phyloP scores from a whole-genome alignment of 2,329 filamentous ascomycete genomes.

The Neocucurbitaria cava region DNA sequence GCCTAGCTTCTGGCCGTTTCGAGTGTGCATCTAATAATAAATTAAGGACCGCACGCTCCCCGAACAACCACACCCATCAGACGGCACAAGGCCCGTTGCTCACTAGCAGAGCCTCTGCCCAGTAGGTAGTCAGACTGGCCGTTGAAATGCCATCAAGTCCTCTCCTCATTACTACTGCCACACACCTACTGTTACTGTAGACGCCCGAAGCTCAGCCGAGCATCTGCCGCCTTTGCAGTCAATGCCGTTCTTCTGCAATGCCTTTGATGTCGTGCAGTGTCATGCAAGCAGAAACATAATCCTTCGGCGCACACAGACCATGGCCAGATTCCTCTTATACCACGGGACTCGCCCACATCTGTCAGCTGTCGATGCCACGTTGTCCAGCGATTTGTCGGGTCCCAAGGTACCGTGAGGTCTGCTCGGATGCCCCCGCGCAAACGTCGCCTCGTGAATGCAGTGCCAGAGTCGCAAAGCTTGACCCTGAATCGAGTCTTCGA shows the following conservation, averaged over 20 bases:
- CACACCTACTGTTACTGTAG: too few relatives aligned
- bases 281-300: neutral
- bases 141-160: slow-evolving; percentile 2
- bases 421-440: neutral
- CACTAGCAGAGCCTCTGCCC: slow-evolving; percentile 10
- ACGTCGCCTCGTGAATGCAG: neutral
- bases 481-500: neutral
- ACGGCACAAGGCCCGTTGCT: neutral
- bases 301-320: slow-evolving; percentile 1
- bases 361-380: slow-evolving; percentile 19
- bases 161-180: neutral
- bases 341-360: slow-evolving; percentile 11
- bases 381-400: slow-evolving; percentile 2
- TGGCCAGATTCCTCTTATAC: neutral
- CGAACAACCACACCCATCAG: slow-evolving; percentile 2
- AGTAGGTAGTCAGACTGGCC: slow-evolving; percentile 10
- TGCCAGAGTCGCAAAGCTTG: neutral
- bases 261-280: neutral
- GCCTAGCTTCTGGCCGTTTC: neutral
- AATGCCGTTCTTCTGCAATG: neutral
- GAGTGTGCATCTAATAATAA: slow-evolving; percentile 16
- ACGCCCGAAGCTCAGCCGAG: neutral
- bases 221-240: neutral
- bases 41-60: slow-evolving; percentile 23
- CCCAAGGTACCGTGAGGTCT: neutral